These are phyloP conservation scores for Hymenoscyphus scutula DNA, from an alignment of 2,329 filamentous ascomycete species.

Conservation along the genomic window DNA sequence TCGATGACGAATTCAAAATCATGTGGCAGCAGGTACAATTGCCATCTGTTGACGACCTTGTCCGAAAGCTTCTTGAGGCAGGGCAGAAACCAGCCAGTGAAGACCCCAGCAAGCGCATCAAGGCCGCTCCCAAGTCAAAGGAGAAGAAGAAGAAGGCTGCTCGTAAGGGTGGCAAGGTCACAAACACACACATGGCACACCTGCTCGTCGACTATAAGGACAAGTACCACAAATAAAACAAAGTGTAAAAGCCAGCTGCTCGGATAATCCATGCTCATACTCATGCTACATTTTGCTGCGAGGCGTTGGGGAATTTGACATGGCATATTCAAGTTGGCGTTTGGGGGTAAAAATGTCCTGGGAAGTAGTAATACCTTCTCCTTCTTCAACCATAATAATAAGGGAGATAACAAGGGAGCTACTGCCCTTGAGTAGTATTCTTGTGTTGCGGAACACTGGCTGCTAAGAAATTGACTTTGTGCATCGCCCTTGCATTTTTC, in stretches of 20 bases:
- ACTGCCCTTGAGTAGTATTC: not conserved
- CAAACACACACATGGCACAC: constrained; percentile 38
- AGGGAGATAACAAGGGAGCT: not conserved
- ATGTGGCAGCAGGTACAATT: constrained; percentile 82
- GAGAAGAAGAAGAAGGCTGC: constrained; percentile 39
- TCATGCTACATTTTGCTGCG: not conserved
- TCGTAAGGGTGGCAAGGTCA: constrained; percentile 37
- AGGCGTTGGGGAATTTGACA: not conserved
- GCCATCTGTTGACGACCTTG: constrained; percentile 50
- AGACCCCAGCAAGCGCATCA: constrained; percentile 38
- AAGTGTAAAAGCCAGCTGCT: not conserved
- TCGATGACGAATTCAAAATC: constrained; percentile 78
- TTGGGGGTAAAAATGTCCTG: constrained; percentile 3
- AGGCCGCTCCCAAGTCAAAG: constrained; percentile 36
- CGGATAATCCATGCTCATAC: not conserved
- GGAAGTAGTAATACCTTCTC: too few species aligned
- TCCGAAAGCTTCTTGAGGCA: constrained; percentile 40
- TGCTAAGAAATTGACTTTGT: not conserved
- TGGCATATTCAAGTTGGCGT: constrained; percentile 12
- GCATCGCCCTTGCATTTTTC: not conserved
- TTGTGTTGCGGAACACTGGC: not conserved
- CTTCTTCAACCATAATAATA: too few species aligned
- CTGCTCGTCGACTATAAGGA: constrained; percentile 28
- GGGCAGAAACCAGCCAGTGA: constrained; percentile 40
- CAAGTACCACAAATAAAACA: constrained; percentile 4